These are phyloP conservation scores for Malassezia obtusa DNA, from an alignment of 1,284 basidiomycete genomes.

Conservation along the genomic window DNA sequence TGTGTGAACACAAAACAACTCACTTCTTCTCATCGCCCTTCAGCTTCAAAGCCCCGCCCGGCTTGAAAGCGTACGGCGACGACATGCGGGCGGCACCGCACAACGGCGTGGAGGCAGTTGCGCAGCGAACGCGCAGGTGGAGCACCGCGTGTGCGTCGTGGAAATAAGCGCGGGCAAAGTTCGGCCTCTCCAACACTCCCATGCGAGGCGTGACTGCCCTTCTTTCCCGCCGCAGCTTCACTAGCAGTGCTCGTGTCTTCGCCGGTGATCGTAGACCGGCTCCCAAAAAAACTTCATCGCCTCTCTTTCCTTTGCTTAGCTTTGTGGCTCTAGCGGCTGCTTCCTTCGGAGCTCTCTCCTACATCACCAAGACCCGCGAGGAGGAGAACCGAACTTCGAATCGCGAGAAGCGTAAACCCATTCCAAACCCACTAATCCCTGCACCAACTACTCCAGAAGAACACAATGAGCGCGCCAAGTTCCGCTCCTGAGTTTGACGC, in stretches of 20 bases:
- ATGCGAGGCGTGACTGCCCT: not conserved
- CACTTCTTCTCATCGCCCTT: conserved; percentile 18
- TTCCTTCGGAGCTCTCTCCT: conserved; percentile 35
- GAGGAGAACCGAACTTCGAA: conserved; percentile 28
- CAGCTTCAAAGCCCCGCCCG: conserved; percentile 43
- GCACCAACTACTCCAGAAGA: not conserved
- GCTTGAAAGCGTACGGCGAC: conserved; percentile 34
- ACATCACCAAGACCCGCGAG: conserved; percentile 28
- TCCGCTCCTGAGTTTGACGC: conserved; percentile 57
- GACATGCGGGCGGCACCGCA: no score
- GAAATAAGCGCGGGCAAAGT: not conserved
- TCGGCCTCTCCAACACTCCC: not conserved
- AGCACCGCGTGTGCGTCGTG: not conserved
- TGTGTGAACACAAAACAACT: not conserved
- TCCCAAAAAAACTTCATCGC: not conserved
- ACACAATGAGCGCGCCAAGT: conserved; percentile 1
- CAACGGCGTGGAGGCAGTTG: not conserved
- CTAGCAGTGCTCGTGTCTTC: not conserved
- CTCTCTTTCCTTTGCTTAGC: not conserved
- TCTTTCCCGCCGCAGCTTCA: not conserved
- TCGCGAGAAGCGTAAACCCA: conserved; percentile 33
- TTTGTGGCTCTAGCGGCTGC: conserved; percentile 27
- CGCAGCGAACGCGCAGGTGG: not conserved
- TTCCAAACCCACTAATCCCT: conserved; percentile 41
- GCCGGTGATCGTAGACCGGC: not conserved